A percentile compares a stretch with the other conserved stretches of the same genome.
These are phyloP conservation scores for Sporisorium reilianum DNA, from an alignment of 1,284 basidiomycete species.

Conservation along the genomic window DNA sequence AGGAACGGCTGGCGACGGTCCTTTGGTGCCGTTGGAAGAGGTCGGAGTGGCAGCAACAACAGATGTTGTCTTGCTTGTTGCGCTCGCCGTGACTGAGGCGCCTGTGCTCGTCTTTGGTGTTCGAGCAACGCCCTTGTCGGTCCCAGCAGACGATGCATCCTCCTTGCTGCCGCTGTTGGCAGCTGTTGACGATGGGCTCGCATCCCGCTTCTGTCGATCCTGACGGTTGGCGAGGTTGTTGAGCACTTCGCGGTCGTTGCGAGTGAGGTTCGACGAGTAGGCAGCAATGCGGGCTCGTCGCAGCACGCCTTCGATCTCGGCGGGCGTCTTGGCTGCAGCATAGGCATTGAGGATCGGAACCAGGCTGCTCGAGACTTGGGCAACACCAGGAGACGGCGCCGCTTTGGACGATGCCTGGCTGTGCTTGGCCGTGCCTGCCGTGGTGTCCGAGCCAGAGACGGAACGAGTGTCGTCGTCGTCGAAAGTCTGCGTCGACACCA, in stretches of 20 bases:
- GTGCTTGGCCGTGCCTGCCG: slow-evolving; percentile 25
- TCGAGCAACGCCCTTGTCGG: slow-evolving; percentile 15
- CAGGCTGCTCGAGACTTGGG: slow-evolving; percentile 45
- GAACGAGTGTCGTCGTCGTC: slow-evolving; percentile 46
- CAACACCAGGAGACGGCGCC: slow-evolving; percentile 29
- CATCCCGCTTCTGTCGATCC: slow-evolving; percentile 37
- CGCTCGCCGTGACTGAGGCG: neutral
- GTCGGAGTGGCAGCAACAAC: slow-evolving; percentile 5
- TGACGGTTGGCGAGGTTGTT: slow-evolving; percentile 50
- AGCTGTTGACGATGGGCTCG: slow-evolving; percentile 14
- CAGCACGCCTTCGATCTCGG: slow-evolving; percentile 60
- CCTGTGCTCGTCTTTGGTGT: slow-evolving; percentile 15
- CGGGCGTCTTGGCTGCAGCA: slow-evolving; percentile 62
- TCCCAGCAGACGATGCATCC: neutral
- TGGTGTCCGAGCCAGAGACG: slow-evolving; percentile 40
- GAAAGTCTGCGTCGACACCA: slow-evolving; percentile 23
- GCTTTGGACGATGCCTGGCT: slow-evolving; percentile 24
- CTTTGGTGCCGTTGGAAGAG: slow-evolving; percentile 17
- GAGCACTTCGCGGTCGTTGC: slow-evolving; percentile 58
- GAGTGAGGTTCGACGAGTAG: slow-evolving; percentile 52
- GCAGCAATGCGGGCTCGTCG: slow-evolving; percentile 58
- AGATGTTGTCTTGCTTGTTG: neutral
- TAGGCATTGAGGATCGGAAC: slow-evolving; percentile 62
- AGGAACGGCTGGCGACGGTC: slow-evolving; percentile 13
- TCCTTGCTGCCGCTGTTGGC: slow-evolving; percentile 5